phyloP scores from a whole-genome alignment of 2,329 filamentous ascomycete genomes.

The Allantophomopsis lycopodina region DNA sequence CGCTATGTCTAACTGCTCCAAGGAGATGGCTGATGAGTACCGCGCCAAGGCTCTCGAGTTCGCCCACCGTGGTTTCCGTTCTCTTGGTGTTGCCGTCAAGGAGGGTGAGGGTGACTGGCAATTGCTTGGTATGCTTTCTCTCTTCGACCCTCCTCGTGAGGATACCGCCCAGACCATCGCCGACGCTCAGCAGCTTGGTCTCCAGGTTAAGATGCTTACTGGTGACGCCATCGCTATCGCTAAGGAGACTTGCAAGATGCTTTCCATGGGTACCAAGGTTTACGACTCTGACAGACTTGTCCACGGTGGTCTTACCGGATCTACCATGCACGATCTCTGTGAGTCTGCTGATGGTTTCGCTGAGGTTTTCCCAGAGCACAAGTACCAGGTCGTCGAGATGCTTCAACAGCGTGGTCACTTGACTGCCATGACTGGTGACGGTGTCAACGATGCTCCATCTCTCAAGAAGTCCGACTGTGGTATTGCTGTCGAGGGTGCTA shows the following conservation, averaged over 20 bases:
- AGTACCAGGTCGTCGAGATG: conserved; percentile 90
- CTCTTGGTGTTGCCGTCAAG: conserved; percentile 66
- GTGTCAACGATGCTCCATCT: conserved; percentile 87
- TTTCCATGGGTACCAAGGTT: conserved; percentile 66
- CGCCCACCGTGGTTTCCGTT: conserved; percentile 67
- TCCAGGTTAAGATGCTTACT: conserved; percentile 71
- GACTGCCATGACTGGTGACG: conserved; percentile 92
- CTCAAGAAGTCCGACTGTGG: conserved; percentile 91
- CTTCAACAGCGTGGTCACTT: conserved; percentile 87
- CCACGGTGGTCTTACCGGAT: conserved; percentile 60
- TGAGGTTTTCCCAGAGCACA: conserved; percentile 90
- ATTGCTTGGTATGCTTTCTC: conserved; percentile 63
- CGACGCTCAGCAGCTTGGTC: conserved; percentile 63
- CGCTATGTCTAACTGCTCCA: conserved; percentile 51
- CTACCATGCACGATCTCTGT: conserved; percentile 62
- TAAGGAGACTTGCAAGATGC: conserved; percentile 74
- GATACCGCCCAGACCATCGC: conserved; percentile 68
- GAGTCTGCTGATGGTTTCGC: conserved; percentile 90
- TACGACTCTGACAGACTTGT: conserved; percentile 71
- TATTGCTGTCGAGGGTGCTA: conserved; percentile 87
- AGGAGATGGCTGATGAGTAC: conserved; percentile 52
- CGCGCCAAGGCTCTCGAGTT: conserved; percentile 63
- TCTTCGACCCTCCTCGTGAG: conserved; percentile 70
- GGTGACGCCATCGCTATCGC: conserved; percentile 70
- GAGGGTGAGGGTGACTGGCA: conserved; percentile 61